Base-by-base conservation (phyloP, 23 red algal genomes). In the Gracilariopsis chorda region DNA sequence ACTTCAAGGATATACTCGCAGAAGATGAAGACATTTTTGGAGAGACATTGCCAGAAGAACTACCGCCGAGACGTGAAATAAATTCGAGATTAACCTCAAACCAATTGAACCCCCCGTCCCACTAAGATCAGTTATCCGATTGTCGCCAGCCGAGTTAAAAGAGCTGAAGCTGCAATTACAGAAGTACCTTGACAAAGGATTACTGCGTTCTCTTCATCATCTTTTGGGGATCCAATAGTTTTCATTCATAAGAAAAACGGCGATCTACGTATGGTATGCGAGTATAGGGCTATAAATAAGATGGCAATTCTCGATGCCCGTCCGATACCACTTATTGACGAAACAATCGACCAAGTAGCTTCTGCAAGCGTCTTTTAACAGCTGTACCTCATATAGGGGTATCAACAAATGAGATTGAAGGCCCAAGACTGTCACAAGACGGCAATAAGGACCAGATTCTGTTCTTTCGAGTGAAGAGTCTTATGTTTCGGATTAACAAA, bases 351-450 rank as follows among this genome's bases (percentile, higher is more conserved):
- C 12, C 11, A 70, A 0, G 39, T 78, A 20, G 13, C 43, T 21
- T 24, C 30, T 16, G 33, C 72, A 20, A 20, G 14, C 20, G 25
- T 70, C 16, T 70, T 70, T 24, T 78, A 19, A 16, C 72, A 78
- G 43, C 44, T 78, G 12, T 24, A 49, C 48, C 72, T 78, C 36
- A 78, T 78, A 14, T 24, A 39, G 43, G 33, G 30, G 17, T 78
- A 78, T 49, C 43, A 78, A 16, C 72, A 78, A 78, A 78, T 78
- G 72, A 46, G 32, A 16, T 48, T 78, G 11, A 49, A n/a, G 19
- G 72, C 44, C 0, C 19, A 0, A 32, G 72, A 78, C 72, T 16
- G 13, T 16, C 33, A 14, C 13, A 78, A 78, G 43, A 49, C 72
- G 19, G 72, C 72, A 49, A 43, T 1, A 51, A 46, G 36, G 48